These are phyloP conservation scores for Jacaranda copaia DNA, from an alignment of 257 asterid genomes.

Conservation along the genomic window DNA sequence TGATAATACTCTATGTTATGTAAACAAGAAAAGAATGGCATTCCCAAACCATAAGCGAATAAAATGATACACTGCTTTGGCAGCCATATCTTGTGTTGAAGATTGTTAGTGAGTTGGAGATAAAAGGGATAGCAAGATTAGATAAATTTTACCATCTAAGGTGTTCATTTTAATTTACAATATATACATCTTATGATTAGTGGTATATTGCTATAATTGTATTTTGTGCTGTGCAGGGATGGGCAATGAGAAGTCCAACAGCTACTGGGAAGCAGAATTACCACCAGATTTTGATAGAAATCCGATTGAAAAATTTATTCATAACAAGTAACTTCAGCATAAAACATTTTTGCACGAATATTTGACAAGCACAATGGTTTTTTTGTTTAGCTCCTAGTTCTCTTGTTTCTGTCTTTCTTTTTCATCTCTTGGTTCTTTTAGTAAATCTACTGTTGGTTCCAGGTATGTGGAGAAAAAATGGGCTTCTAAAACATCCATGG, in stretches of 20 bases:
- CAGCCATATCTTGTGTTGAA: too few species aligned
- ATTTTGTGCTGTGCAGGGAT: slow-evolving; percentile 50
- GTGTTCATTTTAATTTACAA: neutral
- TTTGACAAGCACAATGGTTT: slow-evolving; percentile 12
- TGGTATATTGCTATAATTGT: neutral
- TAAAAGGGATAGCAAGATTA: too few species aligned
- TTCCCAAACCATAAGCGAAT: too few species aligned
- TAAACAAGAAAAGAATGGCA: too few species aligned
- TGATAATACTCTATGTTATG: too few species aligned
- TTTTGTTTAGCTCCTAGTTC: neutral
- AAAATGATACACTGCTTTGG: too few species aligned
- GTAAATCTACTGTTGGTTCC: slow-evolving; percentile 19
- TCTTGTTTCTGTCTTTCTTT: neutral
- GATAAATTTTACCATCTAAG: too few species aligned
- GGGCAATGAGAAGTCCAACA: slow-evolving; percentile 79
- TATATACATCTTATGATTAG: neutral
- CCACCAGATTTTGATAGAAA: slow-evolving; percentile 57
- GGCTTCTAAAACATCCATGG: slow-evolving; percentile 58
- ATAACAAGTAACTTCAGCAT: slow-evolving; percentile 61
- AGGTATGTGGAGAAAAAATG: slow-evolving; percentile 84
- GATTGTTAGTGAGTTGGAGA: too few species aligned
- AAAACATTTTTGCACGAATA: neutral
- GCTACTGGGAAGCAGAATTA: slow-evolving; percentile 83
- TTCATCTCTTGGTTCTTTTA: neutral
- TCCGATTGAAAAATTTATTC: slow-evolving; percentile 65